Base-by-base conservation (phyloP, 169 alveolate genomes). In the Babesia gibsoni region DNA sequence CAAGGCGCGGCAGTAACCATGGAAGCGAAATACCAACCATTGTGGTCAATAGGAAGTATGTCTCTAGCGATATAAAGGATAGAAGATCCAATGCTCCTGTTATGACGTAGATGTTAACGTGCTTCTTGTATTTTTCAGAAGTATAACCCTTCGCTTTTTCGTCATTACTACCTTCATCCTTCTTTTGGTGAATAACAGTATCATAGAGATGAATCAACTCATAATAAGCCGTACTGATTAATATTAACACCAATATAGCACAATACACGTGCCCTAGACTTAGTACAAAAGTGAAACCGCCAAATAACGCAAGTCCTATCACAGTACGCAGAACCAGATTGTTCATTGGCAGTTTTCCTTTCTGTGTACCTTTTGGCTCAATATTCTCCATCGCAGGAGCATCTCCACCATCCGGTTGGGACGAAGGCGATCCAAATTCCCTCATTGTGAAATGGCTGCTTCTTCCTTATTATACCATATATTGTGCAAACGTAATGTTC, bases 1-100 rank as follows among this genome's bases (percentile, higher is more conserved):
- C 79, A 49, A 87, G 56, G 57, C 92, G 78, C 59, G 91, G 91
- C 70, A 91, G 52, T 43, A 88, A 35, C 94, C 95, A 83, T 33
- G 88, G 91, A 36, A 86, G 65, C 14, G 88, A 70, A 30, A 78
- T 73, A 22, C 84, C 70, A 23, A 70, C 67, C 43, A 72, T 81
- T 10, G 89, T 73, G 7, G 68, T 52, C 46, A 58, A 37, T 54
- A 84, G 35, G 16, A 73, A 25, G 52, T 73, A 69, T 7, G 83
- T 82, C 54, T 73, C 77, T 22, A 70, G 70, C n/a, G 82, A 63
- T 25, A 69, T 68, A 58, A 67, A 77, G 5, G 82, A 56, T 23
- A 77, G 37, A 18, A 77, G 32, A 25, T 67, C 82, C 0, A 56
- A 65, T 27, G 86, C 75, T 18, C 67, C 41, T 22, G 86, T 63